Percentiles rank a stretch among this genome's conserved stretches.
Evolutionary conservation across 345 rosid genomes (phyloP).

Genomic region (Erysimum cheiranthoides): DNA sequence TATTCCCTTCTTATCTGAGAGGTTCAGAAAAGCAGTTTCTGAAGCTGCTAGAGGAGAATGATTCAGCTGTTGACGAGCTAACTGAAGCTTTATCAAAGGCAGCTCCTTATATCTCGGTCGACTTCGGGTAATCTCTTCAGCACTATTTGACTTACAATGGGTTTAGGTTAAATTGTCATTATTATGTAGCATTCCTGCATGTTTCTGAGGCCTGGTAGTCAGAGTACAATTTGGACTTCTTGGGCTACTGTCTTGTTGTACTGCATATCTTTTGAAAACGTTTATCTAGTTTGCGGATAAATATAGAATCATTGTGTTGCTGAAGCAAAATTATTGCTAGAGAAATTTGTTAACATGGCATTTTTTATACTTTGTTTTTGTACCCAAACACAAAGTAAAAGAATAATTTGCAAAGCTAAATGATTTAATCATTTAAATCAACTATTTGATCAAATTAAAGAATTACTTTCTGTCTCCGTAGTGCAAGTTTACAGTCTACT

Average conservation of each 20-base stretch:
- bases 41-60: conserved; percentile 57
- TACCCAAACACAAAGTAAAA: background rate
- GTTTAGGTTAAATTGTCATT: conserved; percentile 22
- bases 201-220: conserved; percentile 17
- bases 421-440: background rate
- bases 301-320: background rate
- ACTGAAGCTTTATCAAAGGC: conserved; percentile 71
- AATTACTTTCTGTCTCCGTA: too few relatives aligned
- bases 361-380: conserved; percentile 13
- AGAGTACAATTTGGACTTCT: background rate
- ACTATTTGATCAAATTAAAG: too few relatives aligned
- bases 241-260: conserved; percentile 8
- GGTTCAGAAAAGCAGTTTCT: conserved; percentile 69
- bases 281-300: background rate
- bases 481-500: too few relatives aligned
- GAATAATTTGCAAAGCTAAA: background rate
- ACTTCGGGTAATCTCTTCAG: conserved; percentile 60
- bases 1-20: conserved; percentile 74
- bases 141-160: conserved; percentile 28
- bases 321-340: conserved; percentile 3
- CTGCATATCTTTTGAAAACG: background rate
- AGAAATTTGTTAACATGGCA: conserved; percentile 1
- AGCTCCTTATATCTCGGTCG: conserved; percentile 64
- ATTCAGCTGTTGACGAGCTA: conserved; percentile 53
- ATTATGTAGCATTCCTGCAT: conserved; percentile 23